These are phyloP conservation scores for Neotropicomus parvogracilis DNA, from an alignment of 1,284 basidiomycete species.

Conservation along the genomic window DNA sequence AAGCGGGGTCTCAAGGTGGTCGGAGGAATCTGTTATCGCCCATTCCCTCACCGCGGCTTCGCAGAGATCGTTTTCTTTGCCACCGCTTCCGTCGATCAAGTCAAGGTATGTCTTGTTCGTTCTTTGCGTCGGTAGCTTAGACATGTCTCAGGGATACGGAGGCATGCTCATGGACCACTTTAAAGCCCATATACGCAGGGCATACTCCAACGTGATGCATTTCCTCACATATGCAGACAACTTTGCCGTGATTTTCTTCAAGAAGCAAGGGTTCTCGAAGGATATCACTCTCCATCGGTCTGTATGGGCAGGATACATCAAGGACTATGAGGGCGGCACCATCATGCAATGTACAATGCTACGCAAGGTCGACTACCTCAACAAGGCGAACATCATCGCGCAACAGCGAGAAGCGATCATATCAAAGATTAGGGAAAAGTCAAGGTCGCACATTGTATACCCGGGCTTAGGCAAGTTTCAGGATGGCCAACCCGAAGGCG, in stretches of 20 bases:
- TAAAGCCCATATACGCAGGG: conserved; percentile 86
- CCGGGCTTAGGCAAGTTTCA: conserved; percentile 80
- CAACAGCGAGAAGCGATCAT: conserved; percentile 88
- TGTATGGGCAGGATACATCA: conserved; percentile 99
- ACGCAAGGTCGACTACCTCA: conserved; percentile 85
- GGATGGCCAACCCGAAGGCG: conserved; percentile 45
- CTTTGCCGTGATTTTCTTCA: conserved; percentile 98
- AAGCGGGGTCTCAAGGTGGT: conserved; percentile 96
- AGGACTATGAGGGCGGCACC: conserved; percentile 99
- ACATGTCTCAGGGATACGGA: conserved; percentile 78
- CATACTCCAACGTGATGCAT: conserved; percentile 83
- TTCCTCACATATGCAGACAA: conserved; percentile 99
- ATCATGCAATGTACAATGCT: conserved; percentile 99
- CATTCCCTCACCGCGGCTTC: conserved; percentile 92
- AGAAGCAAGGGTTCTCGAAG: conserved; percentile 98
- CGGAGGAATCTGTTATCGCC: conserved; percentile 96
- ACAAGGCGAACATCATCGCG: conserved; percentile 75
- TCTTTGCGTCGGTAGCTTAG: not conserved
- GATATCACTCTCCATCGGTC: conserved; percentile 90
- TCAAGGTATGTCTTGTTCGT: conserved; percentile 65
- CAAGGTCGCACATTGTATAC: conserved; percentile 84
- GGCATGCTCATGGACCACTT: conserved; percentile 99
- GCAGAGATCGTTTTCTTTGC: conserved; percentile 99
- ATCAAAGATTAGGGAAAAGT: conserved; percentile 85
- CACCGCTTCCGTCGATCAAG: conserved; percentile 94